Evolutionary conservation across 495 filamentous ascomycete genomes (phyloP).

Genomic region (Tetracladium marchalianum): DNA sequence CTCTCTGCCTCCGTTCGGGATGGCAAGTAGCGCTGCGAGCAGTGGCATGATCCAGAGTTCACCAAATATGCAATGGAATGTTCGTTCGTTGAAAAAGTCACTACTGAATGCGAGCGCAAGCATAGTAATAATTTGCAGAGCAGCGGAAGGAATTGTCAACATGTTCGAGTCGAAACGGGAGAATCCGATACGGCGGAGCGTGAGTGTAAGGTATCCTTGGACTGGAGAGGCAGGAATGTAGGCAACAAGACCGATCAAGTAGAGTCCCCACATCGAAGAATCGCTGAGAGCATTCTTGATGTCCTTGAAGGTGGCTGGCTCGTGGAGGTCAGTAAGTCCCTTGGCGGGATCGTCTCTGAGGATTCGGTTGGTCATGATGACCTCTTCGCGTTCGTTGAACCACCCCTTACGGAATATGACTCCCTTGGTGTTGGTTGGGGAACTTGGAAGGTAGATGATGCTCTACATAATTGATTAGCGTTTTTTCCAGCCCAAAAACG

Average conservation of each 20-base stretch:
- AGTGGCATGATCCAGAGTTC: conserved; percentile 39
- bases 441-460: conserved; percentile 29
- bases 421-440: conserved; percentile 41
- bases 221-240: conserved; percentile 37
- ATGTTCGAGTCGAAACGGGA: conserved; percentile 37
- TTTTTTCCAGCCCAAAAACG: neutral
- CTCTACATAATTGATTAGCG: conserved; percentile 5
- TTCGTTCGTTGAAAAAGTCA: conserved; percentile 35
- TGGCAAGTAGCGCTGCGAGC: conserved; percentile 26
- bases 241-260: conserved; percentile 35
- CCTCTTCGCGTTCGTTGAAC: conserved; percentile 42
- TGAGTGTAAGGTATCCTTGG: conserved; percentile 31
- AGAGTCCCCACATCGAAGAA: conserved; percentile 33
- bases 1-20: conserved; percentile 25
- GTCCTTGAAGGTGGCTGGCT: conserved; percentile 23
- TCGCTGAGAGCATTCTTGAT: conserved; percentile 25
- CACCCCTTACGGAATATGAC: conserved; percentile 37
- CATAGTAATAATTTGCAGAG: conserved; percentile 33
- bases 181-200: conserved; percentile 31
- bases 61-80: conserved; percentile 31
- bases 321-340: conserved; percentile 27
- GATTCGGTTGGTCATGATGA: conserved; percentile 38
- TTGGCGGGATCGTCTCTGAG: conserved; percentile 46
- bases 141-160: conserved; percentile 33
- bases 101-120: conserved; percentile 30